Evolutionary conservation across 495 filamentous ascomycete genomes (phyloP).

Genomic region (Usnea hakonensis): DNA sequence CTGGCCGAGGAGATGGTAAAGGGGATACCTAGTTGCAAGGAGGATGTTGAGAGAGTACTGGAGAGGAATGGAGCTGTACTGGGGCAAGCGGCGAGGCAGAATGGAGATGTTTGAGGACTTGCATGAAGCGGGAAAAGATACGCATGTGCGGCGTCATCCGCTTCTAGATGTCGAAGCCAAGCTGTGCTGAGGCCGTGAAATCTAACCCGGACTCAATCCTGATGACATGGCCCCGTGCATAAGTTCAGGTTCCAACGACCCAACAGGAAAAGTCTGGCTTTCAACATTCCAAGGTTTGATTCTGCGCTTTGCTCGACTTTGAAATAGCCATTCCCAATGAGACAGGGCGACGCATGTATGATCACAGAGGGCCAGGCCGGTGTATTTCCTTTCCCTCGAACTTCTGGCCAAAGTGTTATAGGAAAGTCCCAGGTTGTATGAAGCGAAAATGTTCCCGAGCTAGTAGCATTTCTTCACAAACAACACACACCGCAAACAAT

Average conservation of each 20-base stretch:
- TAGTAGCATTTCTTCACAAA: not conserved
- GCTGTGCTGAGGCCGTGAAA: not conserved
- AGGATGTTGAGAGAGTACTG: slow-evolving; percentile 60
- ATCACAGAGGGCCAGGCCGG: not conserved
- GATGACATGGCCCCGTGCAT: not conserved
- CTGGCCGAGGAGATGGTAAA: slow-evolving; percentile 70
- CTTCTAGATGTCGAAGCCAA: not conserved
- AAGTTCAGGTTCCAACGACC: not conserved
- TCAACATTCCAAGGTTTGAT: not conserved
- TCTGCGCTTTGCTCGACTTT: not conserved
- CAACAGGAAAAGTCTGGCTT: not conserved
- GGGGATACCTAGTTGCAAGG: slow-evolving; percentile 67
- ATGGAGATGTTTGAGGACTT: slow-evolving; percentile 27
- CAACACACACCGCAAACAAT: not conserved
- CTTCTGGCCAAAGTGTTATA: not conserved
- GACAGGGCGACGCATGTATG: not conserved
- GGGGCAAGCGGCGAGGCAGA: slow-evolving; percentile 17
- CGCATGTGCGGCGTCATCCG: slow-evolving; percentile 11
- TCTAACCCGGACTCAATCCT: not conserved
- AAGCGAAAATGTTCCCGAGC: not conserved
- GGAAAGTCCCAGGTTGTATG: not conserved
- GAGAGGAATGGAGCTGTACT: slow-evolving; percentile 30
- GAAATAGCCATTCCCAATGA: not conserved
- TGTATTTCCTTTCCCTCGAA: not conserved
- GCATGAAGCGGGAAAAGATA: slow-evolving; percentile 18